phyloP scores from a whole-genome alignment of 106 monocot genomes.

The Dendrobium nobile region DNA sequence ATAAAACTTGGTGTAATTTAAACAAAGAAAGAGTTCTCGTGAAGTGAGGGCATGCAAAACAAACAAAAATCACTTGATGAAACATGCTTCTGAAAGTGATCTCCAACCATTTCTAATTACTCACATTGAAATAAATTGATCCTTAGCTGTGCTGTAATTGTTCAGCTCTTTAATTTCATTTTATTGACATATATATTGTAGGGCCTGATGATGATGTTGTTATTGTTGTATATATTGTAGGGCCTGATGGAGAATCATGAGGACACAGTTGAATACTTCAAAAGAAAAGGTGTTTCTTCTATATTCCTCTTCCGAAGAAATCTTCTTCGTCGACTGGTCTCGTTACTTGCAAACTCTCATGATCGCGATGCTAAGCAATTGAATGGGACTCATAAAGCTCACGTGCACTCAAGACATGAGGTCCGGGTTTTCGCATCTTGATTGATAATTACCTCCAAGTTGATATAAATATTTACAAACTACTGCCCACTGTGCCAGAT shows the following conservation, averaged over 20 bases:
- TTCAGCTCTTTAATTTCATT: background rate
- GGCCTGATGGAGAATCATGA: constrained; percentile 52
- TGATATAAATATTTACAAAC: background rate
- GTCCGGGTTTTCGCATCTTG: constrained; percentile 19
- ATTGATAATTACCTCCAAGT: background rate
- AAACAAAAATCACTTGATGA: background rate
- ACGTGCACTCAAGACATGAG: constrained; percentile 71
- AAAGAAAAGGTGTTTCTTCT: constrained; percentile 38
- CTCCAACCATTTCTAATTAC: background rate
- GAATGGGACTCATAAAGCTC: constrained; percentile 87
- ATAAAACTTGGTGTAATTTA: too few relatives aligned
- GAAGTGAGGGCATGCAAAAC: background rate
- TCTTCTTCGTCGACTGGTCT: constrained; percentile 56
- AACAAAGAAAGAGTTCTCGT: background rate
- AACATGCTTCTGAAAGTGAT: background rate
- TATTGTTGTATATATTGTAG: constrained; percentile 17
- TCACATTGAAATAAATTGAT: background rate
- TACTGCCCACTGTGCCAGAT: background rate
- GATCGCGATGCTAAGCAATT: constrained; percentile 53
- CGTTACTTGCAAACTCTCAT: constrained; percentile 63
- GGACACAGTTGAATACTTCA: constrained; percentile 62
- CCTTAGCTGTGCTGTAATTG: too few relatives aligned
- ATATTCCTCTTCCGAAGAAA: constrained; percentile 89
- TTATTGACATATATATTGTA: constrained; percentile 12
- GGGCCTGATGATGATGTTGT: constrained; percentile 23